Evolutionary conservation across 106 monocot species (phyloP).

Genomic region (Dioscorea zingiberensis): DNA sequence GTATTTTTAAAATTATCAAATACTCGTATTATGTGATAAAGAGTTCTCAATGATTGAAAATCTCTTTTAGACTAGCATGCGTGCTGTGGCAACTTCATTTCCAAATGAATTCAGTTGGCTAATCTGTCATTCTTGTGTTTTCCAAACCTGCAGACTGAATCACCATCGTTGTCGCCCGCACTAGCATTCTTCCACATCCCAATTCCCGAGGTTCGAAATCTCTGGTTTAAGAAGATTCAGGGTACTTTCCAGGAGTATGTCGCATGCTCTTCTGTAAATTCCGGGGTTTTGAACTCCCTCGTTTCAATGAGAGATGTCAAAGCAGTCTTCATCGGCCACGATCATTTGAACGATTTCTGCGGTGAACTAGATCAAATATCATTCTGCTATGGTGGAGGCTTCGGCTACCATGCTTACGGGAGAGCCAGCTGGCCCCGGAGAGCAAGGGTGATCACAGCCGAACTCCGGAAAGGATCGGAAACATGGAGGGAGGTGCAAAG

Average conservation of each 20-base stretch:
- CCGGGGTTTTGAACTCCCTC: constrained; percentile 52
- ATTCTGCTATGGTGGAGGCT: constrained; percentile 91
- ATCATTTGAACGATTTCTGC: constrained; percentile 91
- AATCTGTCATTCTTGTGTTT: too few relatives aligned
- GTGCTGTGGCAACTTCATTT: too few relatives aligned
- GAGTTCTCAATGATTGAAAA: too few relatives aligned
- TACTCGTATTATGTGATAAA: too few relatives aligned
- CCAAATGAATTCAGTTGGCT: too few relatives aligned
- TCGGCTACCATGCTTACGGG: constrained; percentile 91
- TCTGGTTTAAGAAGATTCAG: constrained; percentile 50
- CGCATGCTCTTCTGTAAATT: constrained; percentile 75
- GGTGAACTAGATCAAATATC: constrained; percentile 54
- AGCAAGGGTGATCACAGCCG: constrained; percentile 48
- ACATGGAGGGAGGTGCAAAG: constrained; percentile 49
- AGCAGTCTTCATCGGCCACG: constrained; percentile 75
- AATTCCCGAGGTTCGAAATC: constrained; percentile 64
- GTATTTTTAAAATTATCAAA: too few relatives aligned
- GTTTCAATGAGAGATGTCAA: constrained; percentile 77
- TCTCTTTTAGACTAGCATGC: too few relatives aligned
- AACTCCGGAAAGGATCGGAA: constrained; percentile 41
- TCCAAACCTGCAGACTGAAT: too few relatives aligned
- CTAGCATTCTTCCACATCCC: constrained; percentile 89
- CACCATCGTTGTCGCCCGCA: constrained; percentile 22
- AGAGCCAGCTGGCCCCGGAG: constrained; percentile 62
- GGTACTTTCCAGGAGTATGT: constrained; percentile 79